Evolutionary conservation across 176 grass and related monocot genomes (phyloP).

Genomic region (Zoysia pacifica): DNA sequence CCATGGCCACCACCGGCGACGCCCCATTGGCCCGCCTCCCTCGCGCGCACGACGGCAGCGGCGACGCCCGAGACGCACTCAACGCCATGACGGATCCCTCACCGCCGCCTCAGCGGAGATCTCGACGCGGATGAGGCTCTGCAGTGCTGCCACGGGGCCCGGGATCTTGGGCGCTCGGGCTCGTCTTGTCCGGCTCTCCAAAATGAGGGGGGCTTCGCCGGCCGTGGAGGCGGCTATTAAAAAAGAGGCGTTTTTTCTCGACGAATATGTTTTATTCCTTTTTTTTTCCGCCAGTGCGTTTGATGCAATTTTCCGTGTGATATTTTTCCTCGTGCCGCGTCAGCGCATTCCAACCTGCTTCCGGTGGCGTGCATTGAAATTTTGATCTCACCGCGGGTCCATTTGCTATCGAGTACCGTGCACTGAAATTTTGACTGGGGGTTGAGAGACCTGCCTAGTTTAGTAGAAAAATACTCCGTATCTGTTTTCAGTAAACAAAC

Average conservation of each 20-base stretch:
- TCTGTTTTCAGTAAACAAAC: not conserved
- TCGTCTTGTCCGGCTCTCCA: not conserved
- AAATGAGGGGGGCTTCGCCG: not conserved
- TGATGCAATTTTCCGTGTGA: not conserved
- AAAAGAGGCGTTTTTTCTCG: not conserved
- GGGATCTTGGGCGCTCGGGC: conserved; percentile 40
- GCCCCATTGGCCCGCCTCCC: conserved; percentile 34
- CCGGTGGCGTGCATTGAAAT: conserved; percentile 22
- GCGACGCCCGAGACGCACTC: conserved; percentile 35
- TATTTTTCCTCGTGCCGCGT: not conserved
- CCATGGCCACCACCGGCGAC: conserved; percentile 55
- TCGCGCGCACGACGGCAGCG: conserved; percentile 22
- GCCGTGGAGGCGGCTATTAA: conserved; percentile 32
- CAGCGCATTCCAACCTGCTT: conserved; percentile 29
- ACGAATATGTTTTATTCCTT: not conserved
- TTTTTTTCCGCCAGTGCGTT: not conserved
- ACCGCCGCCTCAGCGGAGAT: conserved; percentile 1
- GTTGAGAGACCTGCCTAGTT: not conserved
- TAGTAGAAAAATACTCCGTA: not conserved
- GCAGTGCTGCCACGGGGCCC: not conserved
- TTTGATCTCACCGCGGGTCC: not conserved
- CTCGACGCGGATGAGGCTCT: conserved; percentile 19
- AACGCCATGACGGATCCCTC: conserved; percentile 45
- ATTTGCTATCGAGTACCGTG: not conserved
- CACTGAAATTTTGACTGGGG: not conserved